Conservation (phyloP, 1,284 basidiomycete genomes). For the Ustilago tritici region DNA sequence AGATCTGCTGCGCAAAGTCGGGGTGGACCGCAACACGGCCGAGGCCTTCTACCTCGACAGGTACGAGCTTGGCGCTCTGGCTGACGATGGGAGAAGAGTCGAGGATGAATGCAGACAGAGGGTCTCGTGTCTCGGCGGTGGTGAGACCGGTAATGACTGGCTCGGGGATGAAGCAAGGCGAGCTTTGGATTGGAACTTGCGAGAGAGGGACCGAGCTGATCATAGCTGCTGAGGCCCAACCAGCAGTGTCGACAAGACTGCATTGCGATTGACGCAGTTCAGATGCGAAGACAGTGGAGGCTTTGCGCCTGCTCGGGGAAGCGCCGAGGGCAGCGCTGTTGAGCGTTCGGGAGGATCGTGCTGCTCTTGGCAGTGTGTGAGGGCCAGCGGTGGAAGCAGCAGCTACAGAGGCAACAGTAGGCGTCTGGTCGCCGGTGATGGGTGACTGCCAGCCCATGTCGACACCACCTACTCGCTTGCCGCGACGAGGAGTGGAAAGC, state of each 20-base stretch:
- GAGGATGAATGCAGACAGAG: constrained; percentile 34
- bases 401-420: constrained; percentile 23
- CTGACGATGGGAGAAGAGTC: constrained; percentile 22
- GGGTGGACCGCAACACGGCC: constrained; percentile 50
- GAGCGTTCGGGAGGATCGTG: constrained; percentile 9
- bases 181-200: constrained; percentile 29
- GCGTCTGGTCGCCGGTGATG: constrained; percentile 24
- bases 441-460: constrained; percentile 55
- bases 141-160: constrained; percentile 25
- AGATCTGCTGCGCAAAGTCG: constrained; percentile 48
- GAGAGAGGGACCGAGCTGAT: constrained; percentile 43
- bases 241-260: constrained; percentile 49
- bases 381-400: constrained; percentile 13
- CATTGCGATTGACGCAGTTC: constrained; percentile 41
- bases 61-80: constrained; percentile 41
- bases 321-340: constrained; percentile 1
- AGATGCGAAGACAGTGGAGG: constrained; percentile 46
- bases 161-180: constrained; percentile 32
- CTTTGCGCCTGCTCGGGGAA: constrained; percentile 48
- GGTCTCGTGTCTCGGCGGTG: constrained; percentile 33
- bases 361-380: constrained; percentile 37
- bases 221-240: constrained; percentile 54
- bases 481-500: constrained; percentile 48
- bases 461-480: constrained; percentile 50
- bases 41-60: constrained; percentile 49